These are phyloP conservation scores for Globisporangium alternatum DNA, from an alignment of 352 stramenopile genomes.

Conservation along the genomic window DNA sequence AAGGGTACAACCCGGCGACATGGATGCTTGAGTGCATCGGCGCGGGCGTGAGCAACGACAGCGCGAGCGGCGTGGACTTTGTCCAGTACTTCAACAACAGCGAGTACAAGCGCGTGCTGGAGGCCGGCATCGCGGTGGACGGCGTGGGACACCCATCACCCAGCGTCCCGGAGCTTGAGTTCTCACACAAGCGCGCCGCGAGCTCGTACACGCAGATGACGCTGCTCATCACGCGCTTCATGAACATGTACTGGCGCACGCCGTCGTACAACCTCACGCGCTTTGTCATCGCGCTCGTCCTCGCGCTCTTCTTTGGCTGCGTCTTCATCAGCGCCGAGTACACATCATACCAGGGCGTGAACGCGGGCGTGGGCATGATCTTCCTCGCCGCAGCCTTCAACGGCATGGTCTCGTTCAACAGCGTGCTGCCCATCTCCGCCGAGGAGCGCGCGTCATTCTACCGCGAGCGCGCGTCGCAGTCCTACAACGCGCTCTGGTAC, in stretches of 20 bases:
- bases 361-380: slow-evolving; percentile 54
- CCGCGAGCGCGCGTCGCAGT: slow-evolving; percentile 82
- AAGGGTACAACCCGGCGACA: slow-evolving; percentile 74
- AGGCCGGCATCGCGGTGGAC: background rate
- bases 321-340: too few relatives aligned
- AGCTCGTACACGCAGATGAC: background rate
- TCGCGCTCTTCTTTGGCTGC: too few relatives aligned
- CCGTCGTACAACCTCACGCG: slow-evolving; percentile 73
- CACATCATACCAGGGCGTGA: slow-evolving; percentile 37
- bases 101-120: background rate
- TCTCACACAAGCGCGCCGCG: background rate
- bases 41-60: slow-evolving; percentile 32
- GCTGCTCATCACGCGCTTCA: background rate
- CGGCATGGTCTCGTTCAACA: slow-evolving; percentile 62
- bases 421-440: slow-evolving; percentile 68
- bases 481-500: slow-evolving; percentile 79
- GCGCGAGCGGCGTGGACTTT: slow-evolving; percentile 5
- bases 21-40: slow-evolving; percentile 78
- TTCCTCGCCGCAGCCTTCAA: slow-evolving; percentile 42
- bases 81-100: slow-evolving; percentile 8
- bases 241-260: slow-evolving; percentile 29
- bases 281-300: slow-evolving; percentile 8
- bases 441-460: slow-evolving; percentile 88
- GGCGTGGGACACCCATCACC: background rate
- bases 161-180: background rate